Base-by-base conservation (phyloP, 306 rosid genomes). In the Rubus idaeus region DNA sequence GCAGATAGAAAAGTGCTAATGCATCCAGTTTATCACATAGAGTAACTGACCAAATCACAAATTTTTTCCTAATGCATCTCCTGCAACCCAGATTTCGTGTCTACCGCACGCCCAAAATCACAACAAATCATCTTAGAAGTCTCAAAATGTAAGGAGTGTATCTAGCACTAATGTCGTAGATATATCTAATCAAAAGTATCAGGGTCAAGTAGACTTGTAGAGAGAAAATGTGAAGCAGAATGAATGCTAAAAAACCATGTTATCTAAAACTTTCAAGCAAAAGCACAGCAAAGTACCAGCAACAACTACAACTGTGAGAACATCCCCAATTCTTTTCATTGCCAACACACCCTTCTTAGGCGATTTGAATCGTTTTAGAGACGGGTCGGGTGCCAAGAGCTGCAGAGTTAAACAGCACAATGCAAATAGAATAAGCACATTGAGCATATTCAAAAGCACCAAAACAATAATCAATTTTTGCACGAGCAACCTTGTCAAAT, bases 331-430 rank as follows among this genome's bases (percentile, higher is more conserved):
- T 78, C 75, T 86, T 77, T 84, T 92, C 74, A 95, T 68, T 6
- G 70, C 61, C 20, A 46, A 35, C 74, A 89, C 97, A 52, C 85
- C 87, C 82, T 87, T 81, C 91, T 89, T 92, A 71, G 90, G 88
- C 1, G 97, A 95, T 84, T 90, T 92, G 87, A 89, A 95, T 71
- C 90, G 95, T 78, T 77, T 88, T 52, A 95, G 79, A 74, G 86
- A 16, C 20, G 93, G 74, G 83, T 92, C 97, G 61, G 86, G 86
- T 18, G 93, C 96, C 89, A 95, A 87, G 62, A 95, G 93, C 97
- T 95, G 92, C 88, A 81, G 20, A 13, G 62, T 47, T 47, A 47
- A 11, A 53, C 58, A 53, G 35, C 58, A 18, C 58, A 47, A 56
- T 13, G 46, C 30, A 60, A 10, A 71, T 56, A 58, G 0, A 0